A percentile compares a stretch with the other conserved stretches of the same genome.
Conservation (phyloP, 225 moss, liverwort and hornwort genomes). For the Marchantia polymorpha region DNA sequence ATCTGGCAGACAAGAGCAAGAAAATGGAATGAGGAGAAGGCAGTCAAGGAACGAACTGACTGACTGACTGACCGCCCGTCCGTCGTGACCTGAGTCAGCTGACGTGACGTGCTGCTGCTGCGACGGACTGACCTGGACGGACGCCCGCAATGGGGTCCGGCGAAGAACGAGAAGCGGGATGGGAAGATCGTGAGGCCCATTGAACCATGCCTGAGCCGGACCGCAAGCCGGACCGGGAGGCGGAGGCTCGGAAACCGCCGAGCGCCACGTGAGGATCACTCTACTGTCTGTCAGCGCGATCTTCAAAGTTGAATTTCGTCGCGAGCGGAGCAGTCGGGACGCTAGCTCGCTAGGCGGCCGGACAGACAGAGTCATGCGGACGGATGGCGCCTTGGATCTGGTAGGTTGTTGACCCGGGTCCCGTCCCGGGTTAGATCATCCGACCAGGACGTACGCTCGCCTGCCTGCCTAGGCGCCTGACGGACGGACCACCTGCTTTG, state of each 20-base stretch:
- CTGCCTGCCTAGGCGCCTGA: background rate
- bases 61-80: no score
- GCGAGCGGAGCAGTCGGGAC: background rate
- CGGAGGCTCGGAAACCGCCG: background rate
- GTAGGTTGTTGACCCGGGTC: no score
- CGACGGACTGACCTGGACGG: no score
- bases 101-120: no score
- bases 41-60: background rate
- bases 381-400: background rate
- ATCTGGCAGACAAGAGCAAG: background rate
- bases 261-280: background rate
- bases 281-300: background rate
- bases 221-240: background rate
- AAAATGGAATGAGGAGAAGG: background rate
- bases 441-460: no score
- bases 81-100: no score
- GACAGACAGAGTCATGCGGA: background rate
- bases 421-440: no score
- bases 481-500: background rate
- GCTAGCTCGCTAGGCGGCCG: background rate
- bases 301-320: background rate
- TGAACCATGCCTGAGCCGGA: no score
- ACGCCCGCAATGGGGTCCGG: no score
- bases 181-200: background rate
- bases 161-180: background rate